Base-by-base conservation (phyloP, 1,284 basidiomycete species). In the Hemileia vastatrix region DNA sequence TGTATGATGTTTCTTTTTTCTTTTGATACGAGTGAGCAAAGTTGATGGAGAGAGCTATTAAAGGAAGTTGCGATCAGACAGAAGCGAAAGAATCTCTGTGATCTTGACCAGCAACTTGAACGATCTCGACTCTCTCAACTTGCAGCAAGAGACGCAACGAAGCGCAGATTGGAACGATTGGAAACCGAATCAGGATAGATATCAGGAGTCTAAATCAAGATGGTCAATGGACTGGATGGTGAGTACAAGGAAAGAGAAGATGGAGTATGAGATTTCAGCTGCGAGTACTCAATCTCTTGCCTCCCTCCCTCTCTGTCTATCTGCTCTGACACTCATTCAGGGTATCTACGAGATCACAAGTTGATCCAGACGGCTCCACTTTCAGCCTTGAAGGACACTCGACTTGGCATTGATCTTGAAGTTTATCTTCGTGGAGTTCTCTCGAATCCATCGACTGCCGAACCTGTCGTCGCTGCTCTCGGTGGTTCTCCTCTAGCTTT, bases 331-430 rank as follows among this genome's bases (percentile, higher is more conserved):
- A n/a, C n/a, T n/a, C n/a, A 21, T 5, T n/a, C 76, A 93, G 90
- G 82, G 75, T 89, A 89, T 76, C 81, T 96, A 69, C 77, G 82
- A 32, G 90, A 94, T 79, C 85, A 88, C 76, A 90, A 91, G 78
- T 86, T 94, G 72, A 77, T 88, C 65, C 86, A 90, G 77, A 86
- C 85, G 51, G 84, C 87, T 56, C 84, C 89, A 27, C 83, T 98
- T 58, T 84, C 83, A 65, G 84, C 86, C 3, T 82, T 98, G 61
- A 83, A 88, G 50, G 90, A 94, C 76, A 90, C 93, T 56, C 87
- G 94, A 56, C 85, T 98, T 27, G 94, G 94, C 54, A 96, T 98
- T 75, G 94, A 98, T 81, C 89, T 92, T 4, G 86, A 88, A 9
- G 85, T 88, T 77, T 98, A 97, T 77, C 81, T 98, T 50, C 82